Evolutionary conservation across 345 rosid genomes (phyloP), one percentile per base, ranked within the genome.

Genomic region (Arabidopsis suecica): DNA sequence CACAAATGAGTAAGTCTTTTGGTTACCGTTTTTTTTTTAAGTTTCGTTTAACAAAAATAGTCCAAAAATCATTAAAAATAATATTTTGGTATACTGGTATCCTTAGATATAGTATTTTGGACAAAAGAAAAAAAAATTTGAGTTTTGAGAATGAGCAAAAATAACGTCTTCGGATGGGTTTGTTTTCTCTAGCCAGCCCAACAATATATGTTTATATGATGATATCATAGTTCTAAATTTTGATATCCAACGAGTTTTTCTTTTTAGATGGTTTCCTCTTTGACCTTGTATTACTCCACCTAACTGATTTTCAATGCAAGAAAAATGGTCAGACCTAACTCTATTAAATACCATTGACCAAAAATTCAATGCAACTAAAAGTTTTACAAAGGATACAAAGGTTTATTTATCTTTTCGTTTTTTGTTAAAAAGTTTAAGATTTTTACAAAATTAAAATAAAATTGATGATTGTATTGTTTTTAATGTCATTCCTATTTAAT

Each of bases 201-300:
- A 42, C 47, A 11, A 44, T 13, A 1, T 44, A 14, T 5, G 49
- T 18, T 11, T 10, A 4, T 11, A 44, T 44, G 5, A 44, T 44
- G 49, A 44, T 48, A 16, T 48, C 51, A 7, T 5, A 45, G 7
- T 16, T 48, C 3, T 48, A 22, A 48, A 48, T 18, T 16, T 50
- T n/a, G 33, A 32, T 57, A 33, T 14, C 61, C 40, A 60, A 38
- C 28, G 14, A 36, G 25, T 49, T 16, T 49, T 7, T 49, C 23
- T 50, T 50, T 0, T 20, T 20, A 50, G 9, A 3, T 20, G 53
- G 28, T 23, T 22, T 61, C 45, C 34, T 40, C 33, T 23, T 61
- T 61, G 66, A 60, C 66, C 66, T 61, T 12, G 66, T 11, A 40
- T 38, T 61, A 13, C 66, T 61, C 50, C 18, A 61, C 66, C 50